A percentile compares a stretch with the other conserved stretches of the same genome.
These are phyloP conservation scores for Xylaria castorea DNA, from an alignment of 495 filamentous ascomycete species.

Conservation along the genomic window DNA sequence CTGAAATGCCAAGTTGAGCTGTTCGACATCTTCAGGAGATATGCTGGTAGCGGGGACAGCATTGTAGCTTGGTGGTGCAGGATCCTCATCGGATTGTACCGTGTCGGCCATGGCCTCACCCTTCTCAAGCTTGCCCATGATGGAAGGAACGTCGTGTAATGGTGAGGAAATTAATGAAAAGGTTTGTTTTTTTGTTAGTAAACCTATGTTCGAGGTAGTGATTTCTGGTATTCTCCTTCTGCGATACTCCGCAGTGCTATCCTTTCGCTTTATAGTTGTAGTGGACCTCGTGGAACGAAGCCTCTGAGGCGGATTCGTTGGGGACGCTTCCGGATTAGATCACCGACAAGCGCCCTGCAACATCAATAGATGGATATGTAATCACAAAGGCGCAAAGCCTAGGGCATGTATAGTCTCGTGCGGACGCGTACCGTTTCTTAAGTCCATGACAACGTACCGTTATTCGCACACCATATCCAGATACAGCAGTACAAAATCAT, in stretches of 20 bases:
- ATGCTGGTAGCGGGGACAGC: neutral
- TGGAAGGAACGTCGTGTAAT: neutral
- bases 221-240: neutral
- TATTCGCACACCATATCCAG: neutral
- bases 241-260: too few species aligned
- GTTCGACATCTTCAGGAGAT: constrained; percentile 25
- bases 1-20: constrained; percentile 52
- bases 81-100: neutral
- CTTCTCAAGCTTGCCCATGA: constrained; percentile 8
- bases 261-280: constrained; percentile 2
- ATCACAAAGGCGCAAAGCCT: neutral
- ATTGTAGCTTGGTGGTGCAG: constrained; percentile 23
- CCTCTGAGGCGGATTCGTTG: neutral
- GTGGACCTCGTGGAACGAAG: neutral
- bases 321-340: constrained; percentile 7
- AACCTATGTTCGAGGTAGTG: neutral
- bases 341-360: constrained; percentile 6
- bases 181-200: neutral
- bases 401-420: neutral
- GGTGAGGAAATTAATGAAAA: neutral
- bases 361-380: neutral
- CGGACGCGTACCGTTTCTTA: neutral
- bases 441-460: neutral
- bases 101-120: neutral
- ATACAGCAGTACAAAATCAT: neutral